Evolutionary conservation across 1,139 yeast genomes (phyloP).

Genomic region (Candida buenavistaensis): DNA sequence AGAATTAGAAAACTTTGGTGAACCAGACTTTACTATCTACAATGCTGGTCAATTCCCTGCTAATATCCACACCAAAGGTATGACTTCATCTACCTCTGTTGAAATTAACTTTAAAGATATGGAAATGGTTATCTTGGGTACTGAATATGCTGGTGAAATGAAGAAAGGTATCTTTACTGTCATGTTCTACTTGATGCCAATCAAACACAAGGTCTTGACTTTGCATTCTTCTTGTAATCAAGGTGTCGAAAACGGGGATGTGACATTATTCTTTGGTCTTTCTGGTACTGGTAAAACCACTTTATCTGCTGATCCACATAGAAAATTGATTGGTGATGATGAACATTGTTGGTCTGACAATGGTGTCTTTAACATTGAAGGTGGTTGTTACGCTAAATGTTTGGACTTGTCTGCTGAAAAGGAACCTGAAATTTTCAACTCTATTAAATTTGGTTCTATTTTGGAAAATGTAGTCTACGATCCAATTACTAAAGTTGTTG

Average conservation of each 20-base stretch:
- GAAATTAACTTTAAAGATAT: constrained; percentile 95
- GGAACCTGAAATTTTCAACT: constrained; percentile 97
- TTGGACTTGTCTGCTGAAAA: constrained; percentile 85
- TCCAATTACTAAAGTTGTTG: constrained; percentile 76
- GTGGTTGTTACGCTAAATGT: constrained; percentile 99
- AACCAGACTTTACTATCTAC: constrained; percentile 98
- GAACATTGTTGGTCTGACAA: constrained; percentile 99
- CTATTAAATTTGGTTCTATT: constrained; percentile 91
- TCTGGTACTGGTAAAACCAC: constrained; percentile 99
- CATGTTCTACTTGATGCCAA: constrained; percentile 98
- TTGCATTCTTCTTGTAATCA: constrained; percentile 96
- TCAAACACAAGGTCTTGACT: constrained; percentile 86
- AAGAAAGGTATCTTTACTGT: constrained; percentile 99
- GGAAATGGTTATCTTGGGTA: constrained; percentile 99
- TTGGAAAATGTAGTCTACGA: constrained; percentile 93
- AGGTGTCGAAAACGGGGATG: constrained; percentile 74
- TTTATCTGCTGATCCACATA: constrained; percentile 92
- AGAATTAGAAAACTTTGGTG: constrained; percentile 88
- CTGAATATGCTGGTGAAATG: constrained; percentile 99
- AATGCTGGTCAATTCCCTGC: constrained; percentile 99
- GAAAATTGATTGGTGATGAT: constrained; percentile 95
- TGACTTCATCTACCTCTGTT: constrained; percentile 95
- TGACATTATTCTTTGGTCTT: constrained; percentile 92
- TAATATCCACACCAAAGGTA: constrained; percentile 92
- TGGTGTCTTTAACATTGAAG: constrained; percentile 99